These are phyloP conservation scores for Discostella stelligeroides DNA, from an alignment of 108 stramenopile genomes.

Conservation along the genomic window DNA sequence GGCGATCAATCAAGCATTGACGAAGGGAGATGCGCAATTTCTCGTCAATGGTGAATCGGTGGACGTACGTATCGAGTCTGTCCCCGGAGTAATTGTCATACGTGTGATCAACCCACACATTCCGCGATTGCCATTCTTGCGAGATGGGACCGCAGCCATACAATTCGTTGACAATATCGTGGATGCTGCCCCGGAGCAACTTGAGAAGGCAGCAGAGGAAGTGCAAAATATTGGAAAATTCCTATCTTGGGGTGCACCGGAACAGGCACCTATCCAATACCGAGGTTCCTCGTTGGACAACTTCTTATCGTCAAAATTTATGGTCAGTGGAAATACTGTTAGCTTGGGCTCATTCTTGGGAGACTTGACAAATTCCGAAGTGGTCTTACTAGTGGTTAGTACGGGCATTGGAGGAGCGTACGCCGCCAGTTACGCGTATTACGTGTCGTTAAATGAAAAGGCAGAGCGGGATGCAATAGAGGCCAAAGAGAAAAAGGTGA, in stretches of 20 bases:
- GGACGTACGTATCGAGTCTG: constrained; percentile 41
- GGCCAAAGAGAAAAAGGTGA: constrained; percentile 17
- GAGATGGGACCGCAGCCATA: constrained; percentile 37
- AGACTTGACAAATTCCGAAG: constrained; percentile 37
- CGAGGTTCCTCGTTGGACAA: constrained; percentile 26
- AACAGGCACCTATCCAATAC: constrained; percentile 22
- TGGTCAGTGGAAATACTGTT: constrained; percentile 10
- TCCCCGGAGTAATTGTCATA: constrained; percentile 38
- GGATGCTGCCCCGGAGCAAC: constrained; percentile 26
- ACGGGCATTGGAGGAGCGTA: constrained; percentile 30
- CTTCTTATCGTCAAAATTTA: constrained; percentile 36
- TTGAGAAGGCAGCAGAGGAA: constrained; percentile 37
- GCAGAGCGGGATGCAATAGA: constrained; percentile 32
- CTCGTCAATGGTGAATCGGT: constrained; percentile 26
- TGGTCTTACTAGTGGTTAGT: constrained; percentile 5
- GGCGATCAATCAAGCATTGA: constrained; percentile 21
- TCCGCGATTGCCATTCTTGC: constrained; percentile 35
- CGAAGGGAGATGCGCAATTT: constrained; percentile 35
- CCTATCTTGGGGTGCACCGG: constrained; percentile 43
- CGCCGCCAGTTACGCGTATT: constrained; percentile 38
- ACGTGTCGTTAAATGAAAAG: constrained; percentile 26
- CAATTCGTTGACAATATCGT: constrained; percentile 34
- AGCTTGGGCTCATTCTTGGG: constrained; percentile 30
- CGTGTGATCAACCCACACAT: constrained; percentile 39
- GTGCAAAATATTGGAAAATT: constrained; percentile 29